phyloP scores from a whole-genome alignment of 192 early-diverging fungal species.

The Umbelopsis vinacea region DNA sequence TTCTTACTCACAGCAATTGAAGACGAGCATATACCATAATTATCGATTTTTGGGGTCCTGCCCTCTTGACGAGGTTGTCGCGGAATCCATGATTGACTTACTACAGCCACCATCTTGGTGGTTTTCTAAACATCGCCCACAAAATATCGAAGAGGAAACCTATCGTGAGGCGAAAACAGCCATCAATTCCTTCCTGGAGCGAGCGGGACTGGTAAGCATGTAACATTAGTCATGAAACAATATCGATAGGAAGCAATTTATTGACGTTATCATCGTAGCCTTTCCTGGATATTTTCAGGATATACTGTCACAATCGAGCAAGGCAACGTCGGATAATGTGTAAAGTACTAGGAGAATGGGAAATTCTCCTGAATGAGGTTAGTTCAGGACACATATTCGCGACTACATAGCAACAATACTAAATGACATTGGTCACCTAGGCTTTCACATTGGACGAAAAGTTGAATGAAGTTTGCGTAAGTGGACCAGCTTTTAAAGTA shows the following conservation, averaged over 20 bases:
- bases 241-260: not conserved
- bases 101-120: slow-evolving; percentile 36
- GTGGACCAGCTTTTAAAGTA: not conserved
- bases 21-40: slow-evolving; percentile 49
- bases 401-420: too few relatives aligned
- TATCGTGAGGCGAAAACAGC: slow-evolving; percentile 13
- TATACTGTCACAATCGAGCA: slow-evolving; percentile 64
- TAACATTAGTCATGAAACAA: not conserved
- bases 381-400: not conserved
- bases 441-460: slow-evolving; percentile 28
- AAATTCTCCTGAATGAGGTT: slow-evolving; percentile 59
- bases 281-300: slow-evolving; percentile 54
- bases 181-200: slow-evolving; percentile 26
- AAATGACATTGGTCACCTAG: not conserved
- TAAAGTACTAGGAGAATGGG: slow-evolving; percentile 63
- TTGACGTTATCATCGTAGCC: slow-evolving; percentile 34
- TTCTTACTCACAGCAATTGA: not conserved
- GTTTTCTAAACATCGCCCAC: slow-evolving; percentile 15
- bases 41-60: slow-evolving; percentile 42
- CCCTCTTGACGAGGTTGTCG: slow-evolving; percentile 25
- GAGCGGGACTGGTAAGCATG: slow-evolving; percentile 28
- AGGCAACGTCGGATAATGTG: slow-evolving; percentile 61
- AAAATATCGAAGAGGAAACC: not conserved
- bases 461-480: slow-evolving; percentile 23
- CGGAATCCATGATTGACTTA: slow-evolving; percentile 26